Evolutionary conservation across 108 stramenopile genomes (phyloP).

Genomic region (Nitzschia sp.): DNA sequence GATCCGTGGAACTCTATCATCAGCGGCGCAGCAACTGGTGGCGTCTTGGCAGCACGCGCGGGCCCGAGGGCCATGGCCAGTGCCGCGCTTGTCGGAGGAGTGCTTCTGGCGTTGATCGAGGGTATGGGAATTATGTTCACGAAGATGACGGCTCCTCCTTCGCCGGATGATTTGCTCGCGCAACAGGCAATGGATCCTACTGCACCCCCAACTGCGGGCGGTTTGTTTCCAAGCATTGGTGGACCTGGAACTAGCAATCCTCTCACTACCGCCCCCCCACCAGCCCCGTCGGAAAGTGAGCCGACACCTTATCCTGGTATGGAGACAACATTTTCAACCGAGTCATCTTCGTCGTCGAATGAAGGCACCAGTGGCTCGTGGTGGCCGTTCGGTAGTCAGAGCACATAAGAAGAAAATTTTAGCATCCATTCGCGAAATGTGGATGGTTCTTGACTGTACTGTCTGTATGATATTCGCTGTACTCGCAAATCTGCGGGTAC

Average conservation of each 20-base stretch:
- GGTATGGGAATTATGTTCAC: constrained; percentile 92
- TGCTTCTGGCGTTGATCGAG: constrained; percentile 96
- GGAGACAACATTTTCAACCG: constrained; percentile 50
- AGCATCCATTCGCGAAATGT: too few relatives aligned
- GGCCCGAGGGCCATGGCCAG: constrained; percentile 94
- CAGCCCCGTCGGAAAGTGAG: constrained; percentile 17
- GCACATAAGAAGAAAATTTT: not conserved
- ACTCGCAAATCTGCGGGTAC: too few relatives aligned
- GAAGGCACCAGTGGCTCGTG: not conserved
- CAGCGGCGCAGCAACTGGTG: constrained; percentile 94
- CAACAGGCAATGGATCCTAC: constrained; percentile 70
- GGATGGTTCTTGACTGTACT: too few relatives aligned
- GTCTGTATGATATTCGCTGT: too few relatives aligned
- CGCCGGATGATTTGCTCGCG: constrained; percentile 53
- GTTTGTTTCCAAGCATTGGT: constrained; percentile 54
- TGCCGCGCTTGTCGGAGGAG: constrained; percentile 93
- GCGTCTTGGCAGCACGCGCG: constrained; percentile 93
- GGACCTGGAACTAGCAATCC: constrained; percentile 15
- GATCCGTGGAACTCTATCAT: constrained; percentile 99
- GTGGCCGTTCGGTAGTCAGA: constrained; percentile 6
- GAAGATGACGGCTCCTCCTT: constrained; percentile 50
- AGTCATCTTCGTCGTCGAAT: constrained; percentile 10
- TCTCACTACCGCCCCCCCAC: not conserved
- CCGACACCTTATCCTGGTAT: constrained; percentile 25
- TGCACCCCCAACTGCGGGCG: constrained; percentile 86